Conservation (phyloP, 148 eudicot genomes). For the Linanthus parryae region DNA sequence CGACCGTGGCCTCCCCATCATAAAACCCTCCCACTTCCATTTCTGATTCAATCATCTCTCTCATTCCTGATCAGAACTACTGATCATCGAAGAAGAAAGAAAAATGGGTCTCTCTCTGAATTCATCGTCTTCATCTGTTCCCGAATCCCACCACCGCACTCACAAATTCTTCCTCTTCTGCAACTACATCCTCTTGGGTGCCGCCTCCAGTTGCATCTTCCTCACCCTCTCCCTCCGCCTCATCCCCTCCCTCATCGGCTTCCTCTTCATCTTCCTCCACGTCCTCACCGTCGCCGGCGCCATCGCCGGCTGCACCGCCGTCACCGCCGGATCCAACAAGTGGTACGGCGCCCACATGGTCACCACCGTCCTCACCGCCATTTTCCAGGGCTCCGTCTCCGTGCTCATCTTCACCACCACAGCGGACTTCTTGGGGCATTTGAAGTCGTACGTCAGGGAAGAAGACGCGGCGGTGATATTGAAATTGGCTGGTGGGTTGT, state of each 20-base stretch:
- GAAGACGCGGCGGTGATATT: constrained; percentile 29
- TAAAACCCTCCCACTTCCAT: no score
- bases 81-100: no score
- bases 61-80: no score
- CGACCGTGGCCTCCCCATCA: no score
- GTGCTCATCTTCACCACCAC: constrained; percentile 42
- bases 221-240: constrained; percentile 59
- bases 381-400: constrained; percentile 55
- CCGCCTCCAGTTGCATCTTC: constrained; percentile 62
- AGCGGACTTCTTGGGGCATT: constrained; percentile 23
- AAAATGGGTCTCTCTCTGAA: no score
- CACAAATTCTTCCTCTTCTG: constrained; percentile 40
- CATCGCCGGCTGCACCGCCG: constrained; percentile 45
- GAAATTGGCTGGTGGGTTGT: constrained; percentile 12
- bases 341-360: constrained; percentile 64
- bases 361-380: constrained; percentile 48
- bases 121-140: no score
- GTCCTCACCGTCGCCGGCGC: constrained; percentile 46
- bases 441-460: constrained; percentile 52
- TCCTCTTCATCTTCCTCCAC: constrained; percentile 57
- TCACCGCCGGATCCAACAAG: constrained; percentile 19
- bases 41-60: no score
- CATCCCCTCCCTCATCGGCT: constrained; percentile 44
- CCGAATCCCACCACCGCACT: constrained; percentile 29
- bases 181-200: constrained; percentile 49